Percentiles rank a stretch among this genome's conserved stretches.
These are phyloP conservation scores for Didymella sp. DNA, from an alignment of 2,329 filamentous ascomycete genomes.

Conservation along the genomic window DNA sequence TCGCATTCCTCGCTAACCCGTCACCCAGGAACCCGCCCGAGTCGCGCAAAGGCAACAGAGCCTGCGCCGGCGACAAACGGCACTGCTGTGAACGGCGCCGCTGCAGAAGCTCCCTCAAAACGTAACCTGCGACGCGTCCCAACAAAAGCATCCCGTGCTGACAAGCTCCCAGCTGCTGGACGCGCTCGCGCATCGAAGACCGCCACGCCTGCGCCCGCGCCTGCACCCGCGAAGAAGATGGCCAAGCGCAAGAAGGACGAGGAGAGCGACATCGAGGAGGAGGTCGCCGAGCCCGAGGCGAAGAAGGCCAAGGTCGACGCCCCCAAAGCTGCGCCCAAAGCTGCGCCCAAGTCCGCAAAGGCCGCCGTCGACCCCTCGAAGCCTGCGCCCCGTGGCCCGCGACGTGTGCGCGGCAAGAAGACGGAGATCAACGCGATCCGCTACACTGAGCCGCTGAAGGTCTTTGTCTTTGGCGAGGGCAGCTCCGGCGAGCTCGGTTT, in stretches of 20 bases:
- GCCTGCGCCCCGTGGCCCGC: conserved; percentile 41
- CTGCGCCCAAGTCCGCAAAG: conserved; percentile 27
- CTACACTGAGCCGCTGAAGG: conserved; percentile 66
- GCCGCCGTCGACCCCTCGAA: conserved; percentile 22
- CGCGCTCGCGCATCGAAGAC: conserved; percentile 32
- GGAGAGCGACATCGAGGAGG: conserved; percentile 29
- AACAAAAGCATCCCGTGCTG: conserved; percentile 16
- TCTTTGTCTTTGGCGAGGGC: conserved; percentile 83
- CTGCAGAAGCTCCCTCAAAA: conserved; percentile 16
- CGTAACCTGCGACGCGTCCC: conserved; percentile 20
- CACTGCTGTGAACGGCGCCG: conserved; percentile 11
- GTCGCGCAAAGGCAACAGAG: conserved; percentile 39
- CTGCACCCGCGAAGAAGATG: conserved; percentile 26
- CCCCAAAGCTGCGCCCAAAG: conserved; percentile 25
- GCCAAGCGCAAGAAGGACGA: conserved; percentile 45
- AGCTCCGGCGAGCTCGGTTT: conserved; percentile 83
- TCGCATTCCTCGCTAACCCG: conserved; percentile 26
- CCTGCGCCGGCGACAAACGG: conserved; percentile 22
- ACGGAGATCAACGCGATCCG: conserved; percentile 69
- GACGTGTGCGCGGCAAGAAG: conserved; percentile 43
- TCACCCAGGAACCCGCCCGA: conserved; percentile 26
- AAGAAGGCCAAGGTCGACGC: conserved; percentile 36
- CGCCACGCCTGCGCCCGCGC: conserved; percentile 28
- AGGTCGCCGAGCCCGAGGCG: conserved; percentile 28
- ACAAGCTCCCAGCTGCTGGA: conserved; percentile 23